Evolutionary conservation across 2,329 filamentous ascomycete species (phyloP).

Genomic region (Talaromyces sp.): DNA sequence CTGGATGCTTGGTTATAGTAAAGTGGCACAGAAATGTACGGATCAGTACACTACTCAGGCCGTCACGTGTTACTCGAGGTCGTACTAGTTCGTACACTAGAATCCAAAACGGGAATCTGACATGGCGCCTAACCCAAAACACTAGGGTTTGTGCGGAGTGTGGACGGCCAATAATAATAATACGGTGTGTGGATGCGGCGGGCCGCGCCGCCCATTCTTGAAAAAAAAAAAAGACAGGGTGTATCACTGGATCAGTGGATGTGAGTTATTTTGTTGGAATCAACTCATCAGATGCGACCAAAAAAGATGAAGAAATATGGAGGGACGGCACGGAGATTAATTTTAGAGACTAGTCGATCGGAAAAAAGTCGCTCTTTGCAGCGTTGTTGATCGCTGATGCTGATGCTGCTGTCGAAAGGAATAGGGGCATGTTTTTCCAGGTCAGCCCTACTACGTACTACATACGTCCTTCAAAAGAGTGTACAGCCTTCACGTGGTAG

Average conservation of each 20-base stretch:
- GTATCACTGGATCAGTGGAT: too few relatives aligned
- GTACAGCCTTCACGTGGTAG: background rate
- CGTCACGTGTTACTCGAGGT: background rate
- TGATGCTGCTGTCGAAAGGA: background rate
- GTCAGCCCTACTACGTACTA: background rate
- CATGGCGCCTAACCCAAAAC: background rate
- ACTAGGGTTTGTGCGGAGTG: background rate
- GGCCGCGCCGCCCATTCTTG: background rate
- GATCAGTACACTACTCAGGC: too few relatives aligned
- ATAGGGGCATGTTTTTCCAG: background rate
- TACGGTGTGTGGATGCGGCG: background rate
- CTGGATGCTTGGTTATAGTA: too few relatives aligned
- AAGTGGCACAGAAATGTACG: too few relatives aligned
- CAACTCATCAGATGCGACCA: background rate
- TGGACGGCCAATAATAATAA: background rate
- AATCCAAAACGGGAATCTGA: background rate
- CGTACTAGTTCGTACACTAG: background rate
- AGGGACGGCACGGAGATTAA: background rate
- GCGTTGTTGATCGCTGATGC: background rate
- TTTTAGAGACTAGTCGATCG: background rate
- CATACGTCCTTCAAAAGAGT: background rate
- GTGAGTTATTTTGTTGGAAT: background rate
- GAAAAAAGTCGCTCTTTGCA: background rate
- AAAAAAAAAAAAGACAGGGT: background rate
- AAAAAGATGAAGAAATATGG: background rate